phyloP scores from a whole-genome alignment of 176 grass and related monocot genomes.

The Juncus inflexus region DNA sequence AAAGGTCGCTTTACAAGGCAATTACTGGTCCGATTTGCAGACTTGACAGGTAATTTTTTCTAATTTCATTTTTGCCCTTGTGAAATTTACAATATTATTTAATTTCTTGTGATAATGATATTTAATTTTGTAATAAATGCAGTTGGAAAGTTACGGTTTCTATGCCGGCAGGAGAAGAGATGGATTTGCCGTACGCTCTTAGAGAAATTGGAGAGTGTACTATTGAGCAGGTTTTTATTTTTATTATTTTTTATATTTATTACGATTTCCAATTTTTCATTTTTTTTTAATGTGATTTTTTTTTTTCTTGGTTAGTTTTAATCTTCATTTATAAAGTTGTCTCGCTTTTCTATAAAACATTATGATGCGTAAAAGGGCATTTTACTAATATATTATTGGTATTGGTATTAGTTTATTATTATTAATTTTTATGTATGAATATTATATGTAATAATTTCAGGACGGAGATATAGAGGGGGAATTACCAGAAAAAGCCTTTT shows the following conservation, averaged over 20 bases:
- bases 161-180: slow-evolving; percentile 54
- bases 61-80: not conserved
- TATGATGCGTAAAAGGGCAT: no score
- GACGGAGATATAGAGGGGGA: slow-evolving; percentile 59
- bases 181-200: slow-evolving; percentile 70
- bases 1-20: slow-evolving; percentile 70
- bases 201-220: slow-evolving; percentile 61
- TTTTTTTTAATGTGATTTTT: not conserved
- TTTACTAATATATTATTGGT: no score
- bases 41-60: slow-evolving; percentile 67
- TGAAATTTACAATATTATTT: slow-evolving; percentile 10
- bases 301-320: not conserved
- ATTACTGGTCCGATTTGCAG: slow-evolving; percentile 54
- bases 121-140: slow-evolving; percentile 11
- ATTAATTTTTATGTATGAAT: not conserved
- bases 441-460: slow-evolving; percentile 36
- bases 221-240: slow-evolving; percentile 56
- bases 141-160: slow-evolving; percentile 81
- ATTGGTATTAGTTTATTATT: not conserved
- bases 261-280: not conserved
- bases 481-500: slow-evolving; percentile 58
- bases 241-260: not conserved
- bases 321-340: not conserved
- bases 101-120: slow-evolving; percentile 1
- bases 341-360: not conserved